phyloP scores from a whole-genome alignment of 495 filamentous ascomycete species.

The Tuber borchii region DNA sequence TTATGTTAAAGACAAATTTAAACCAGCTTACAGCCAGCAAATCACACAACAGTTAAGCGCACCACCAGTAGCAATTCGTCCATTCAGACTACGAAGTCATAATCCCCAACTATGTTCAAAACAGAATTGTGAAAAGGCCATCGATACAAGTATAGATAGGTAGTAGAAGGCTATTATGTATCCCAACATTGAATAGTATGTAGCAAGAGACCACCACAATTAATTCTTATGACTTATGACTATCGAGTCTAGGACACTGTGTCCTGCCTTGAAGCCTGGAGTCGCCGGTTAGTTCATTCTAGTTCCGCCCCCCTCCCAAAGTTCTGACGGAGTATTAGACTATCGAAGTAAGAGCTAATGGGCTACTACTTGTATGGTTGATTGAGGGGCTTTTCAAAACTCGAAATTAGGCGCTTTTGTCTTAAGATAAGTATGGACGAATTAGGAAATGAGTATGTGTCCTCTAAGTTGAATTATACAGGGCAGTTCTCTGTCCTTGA shows the following conservation, averaged over 20 bases:
- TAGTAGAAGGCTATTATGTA: not conserved
- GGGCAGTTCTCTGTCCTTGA: not conserved
- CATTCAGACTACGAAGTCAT: not conserved
- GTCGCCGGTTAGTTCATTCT: not conserved
- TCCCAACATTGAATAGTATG: not conserved
- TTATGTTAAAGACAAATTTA: not conserved
- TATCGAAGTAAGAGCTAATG: not conserved
- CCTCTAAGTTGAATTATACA: not conserved
- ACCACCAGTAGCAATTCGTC: not conserved
- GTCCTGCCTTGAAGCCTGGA: not conserved
- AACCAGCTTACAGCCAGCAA: not conserved
- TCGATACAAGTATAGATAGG: not conserved
- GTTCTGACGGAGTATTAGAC: not conserved
- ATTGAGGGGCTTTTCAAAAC: not conserved
- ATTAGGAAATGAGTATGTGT: not conserved
- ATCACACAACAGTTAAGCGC: not conserved
- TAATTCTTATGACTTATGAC: not conserved
- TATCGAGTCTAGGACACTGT: not conserved
- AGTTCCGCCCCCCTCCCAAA: not conserved
- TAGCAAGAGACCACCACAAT: not conserved
- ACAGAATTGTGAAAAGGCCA: not conserved
- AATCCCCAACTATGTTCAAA: not conserved
- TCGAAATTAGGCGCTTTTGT: not conserved
- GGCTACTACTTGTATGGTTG: not conserved
- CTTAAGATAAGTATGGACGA: not conserved